Evolutionary conservation across 2,329 filamentous ascomycete species (phyloP).

Genomic region (Penicillium griseofulvum): DNA sequence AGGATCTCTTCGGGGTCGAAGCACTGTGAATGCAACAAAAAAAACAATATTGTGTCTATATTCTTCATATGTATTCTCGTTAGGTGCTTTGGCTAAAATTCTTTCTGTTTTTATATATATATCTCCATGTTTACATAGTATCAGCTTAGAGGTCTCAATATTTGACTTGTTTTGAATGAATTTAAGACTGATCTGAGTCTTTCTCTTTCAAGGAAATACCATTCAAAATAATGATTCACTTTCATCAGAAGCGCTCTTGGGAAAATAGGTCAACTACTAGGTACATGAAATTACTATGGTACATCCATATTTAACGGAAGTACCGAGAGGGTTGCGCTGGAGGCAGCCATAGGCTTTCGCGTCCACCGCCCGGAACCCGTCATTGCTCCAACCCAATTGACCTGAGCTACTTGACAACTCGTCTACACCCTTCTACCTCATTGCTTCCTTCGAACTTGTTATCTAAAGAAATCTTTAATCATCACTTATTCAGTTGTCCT

Average conservation of each 20-base stretch:
- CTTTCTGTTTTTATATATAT: not conserved
- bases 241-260: too few relatives aligned
- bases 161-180: not conserved
- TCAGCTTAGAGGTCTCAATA: not conserved
- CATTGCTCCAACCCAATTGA: conserved; percentile 24
- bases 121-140: not conserved
- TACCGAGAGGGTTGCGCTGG: conserved; percentile 2
- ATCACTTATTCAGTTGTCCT: conserved; percentile 3
- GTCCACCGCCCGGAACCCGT: conserved; percentile 28
- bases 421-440: conserved; percentile 7
- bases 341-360: conserved; percentile 27
- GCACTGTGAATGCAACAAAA: conserved; percentile 33
- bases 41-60: conserved; percentile 35
- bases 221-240: not conserved
- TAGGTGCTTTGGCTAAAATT: not conserved
- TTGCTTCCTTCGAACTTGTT: not conserved
- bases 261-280: not conserved
- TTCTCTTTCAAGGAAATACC: not conserved
- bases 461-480: not conserved
- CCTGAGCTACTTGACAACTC: conserved; percentile 13
- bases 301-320: not conserved
- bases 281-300: conserved; percentile 5
- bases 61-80: conserved; percentile 14
- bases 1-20: conserved; percentile 26
- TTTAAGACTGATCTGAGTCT: not conserved